Base-by-base conservation (phyloP, 2,329 filamentous ascomycete species). In the Chaetomium globosum region DNA sequence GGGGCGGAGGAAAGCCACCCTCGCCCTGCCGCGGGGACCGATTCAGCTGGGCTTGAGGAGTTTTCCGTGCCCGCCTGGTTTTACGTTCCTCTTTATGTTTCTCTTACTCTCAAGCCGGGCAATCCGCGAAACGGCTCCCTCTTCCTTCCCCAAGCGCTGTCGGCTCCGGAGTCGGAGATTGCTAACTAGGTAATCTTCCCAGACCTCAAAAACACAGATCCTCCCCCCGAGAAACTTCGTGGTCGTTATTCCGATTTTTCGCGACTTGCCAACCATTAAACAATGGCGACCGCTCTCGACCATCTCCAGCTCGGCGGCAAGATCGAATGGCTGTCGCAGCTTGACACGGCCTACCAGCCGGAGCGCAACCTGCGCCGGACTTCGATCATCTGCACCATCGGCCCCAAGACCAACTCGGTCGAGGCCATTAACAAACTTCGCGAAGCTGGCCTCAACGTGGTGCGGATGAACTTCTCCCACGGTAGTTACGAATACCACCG, bases 381-480 rank as follows among this genome's bases (percentile, higher is more conserved):
- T 69, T 97, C 93, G 77, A 99, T 99, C 83, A 97, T 99, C 81
- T 93, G 94, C 84, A 98, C 95, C 74, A 98, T 99, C 78, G 95
- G 95, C 69, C 95, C 95, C 77, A 99, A 98, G 89, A 99, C 95
- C 74, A 99, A 99, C 86, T 96, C 92, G 46, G 89, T 93, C 65
- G 91, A 97, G 83, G 93, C 93, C 80, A 96, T 99, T 83, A 98
- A 98, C 82, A 86, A 89, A 79, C 91, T 99, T 75, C 92, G 94
- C 79, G 86, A 85, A 76, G 90, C 89, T 71, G 95, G 95, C 81
- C 89, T 98, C 75, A 98, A 98, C 82, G 93, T 99, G 73, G 95
- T 98, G 73, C 94, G 95, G 83, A 99, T 99, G 95, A 99, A 99
- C 90, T 98, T 98, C 80, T 97, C 91, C 71, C 92, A 96, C 81